phyloP scores from a whole-genome alignment of 805 yeast genomes.

The Candida silvicultrix region DNA sequence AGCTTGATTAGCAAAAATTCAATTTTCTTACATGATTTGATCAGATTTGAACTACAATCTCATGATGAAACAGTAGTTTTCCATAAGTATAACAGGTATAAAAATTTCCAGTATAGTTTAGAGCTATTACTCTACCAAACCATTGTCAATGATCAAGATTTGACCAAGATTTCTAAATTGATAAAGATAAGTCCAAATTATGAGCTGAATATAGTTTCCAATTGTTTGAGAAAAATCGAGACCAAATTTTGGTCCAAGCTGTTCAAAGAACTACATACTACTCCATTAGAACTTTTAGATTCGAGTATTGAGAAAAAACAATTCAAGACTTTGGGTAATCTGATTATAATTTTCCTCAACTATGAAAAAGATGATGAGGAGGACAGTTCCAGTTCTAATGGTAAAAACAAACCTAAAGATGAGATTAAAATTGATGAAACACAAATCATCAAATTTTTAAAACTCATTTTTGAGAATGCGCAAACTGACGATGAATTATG shows the following conservation, averaged over 20 bases:
- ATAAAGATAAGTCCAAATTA: constrained; percentile 17
- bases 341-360: constrained; percentile 40
- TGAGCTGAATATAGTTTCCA: constrained; percentile 32
- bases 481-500: constrained; percentile 23
- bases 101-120: constrained; percentile 35
- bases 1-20: constrained; percentile 31
- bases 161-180: constrained; percentile 12
- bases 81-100: constrained; percentile 25
- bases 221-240: constrained; percentile 48
- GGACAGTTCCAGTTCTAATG: neutral
- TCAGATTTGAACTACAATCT: constrained; percentile 33
- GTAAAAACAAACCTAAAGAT: constrained; percentile 4
- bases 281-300: constrained; percentile 37
- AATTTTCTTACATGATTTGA: constrained; percentile 37
- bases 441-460: constrained; percentile 18
- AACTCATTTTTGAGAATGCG: constrained; percentile 21
- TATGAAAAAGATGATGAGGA: constrained; percentile 23
- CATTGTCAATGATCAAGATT: constrained; percentile 15
- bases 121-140: constrained; percentile 38
- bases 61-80: constrained; percentile 5
- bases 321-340: constrained; percentile 40
- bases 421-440: constrained; percentile 8
- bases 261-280: constrained; percentile 29
- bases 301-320: constrained; percentile 32
- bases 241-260: constrained; percentile 38